A percentile compares a stretch with the other conserved stretches of the same genome.
These are phyloP conservation scores for Colletotrichum sp. DNA, from an alignment of 2,329 filamentous ascomycete species.

Conservation along the genomic window DNA sequence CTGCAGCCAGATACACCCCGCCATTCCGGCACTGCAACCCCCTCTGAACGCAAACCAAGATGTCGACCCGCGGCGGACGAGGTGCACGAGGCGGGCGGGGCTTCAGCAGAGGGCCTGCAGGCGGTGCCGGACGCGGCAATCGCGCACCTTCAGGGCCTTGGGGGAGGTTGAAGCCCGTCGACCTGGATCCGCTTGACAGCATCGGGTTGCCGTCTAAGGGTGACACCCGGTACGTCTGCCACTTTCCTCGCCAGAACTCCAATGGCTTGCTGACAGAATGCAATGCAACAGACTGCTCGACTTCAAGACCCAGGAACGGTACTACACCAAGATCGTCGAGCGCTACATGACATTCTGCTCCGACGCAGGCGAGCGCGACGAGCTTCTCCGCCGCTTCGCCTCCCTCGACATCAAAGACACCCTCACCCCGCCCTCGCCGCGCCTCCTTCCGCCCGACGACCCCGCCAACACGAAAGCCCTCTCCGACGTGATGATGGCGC, in stretches of 20 bases:
- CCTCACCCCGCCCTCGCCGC: constrained; percentile 6
- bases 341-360: constrained; percentile 91
- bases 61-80: constrained; percentile 15
- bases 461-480: constrained; percentile 65
- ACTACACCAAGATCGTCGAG: constrained; percentile 86
- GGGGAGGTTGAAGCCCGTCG: constrained; percentile 75
- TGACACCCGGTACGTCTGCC: constrained; percentile 71
- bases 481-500: constrained; percentile 77
- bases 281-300: constrained; percentile 65
- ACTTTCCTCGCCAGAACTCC: too few species aligned
- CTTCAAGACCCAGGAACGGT: constrained; percentile 79
- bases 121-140: constrained; percentile 26
- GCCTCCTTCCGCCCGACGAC: constrained; percentile 19
- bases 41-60: not conserved
- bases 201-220: constrained; percentile 92
- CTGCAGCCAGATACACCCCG: not conserved
- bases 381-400: constrained; percentile 77
- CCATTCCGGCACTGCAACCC: not conserved
- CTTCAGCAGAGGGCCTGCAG: not conserved
- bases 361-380: constrained; percentile 70
- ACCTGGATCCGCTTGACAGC: constrained; percentile 77
- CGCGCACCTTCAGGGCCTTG: constrained; percentile 59
- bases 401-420: constrained; percentile 55
- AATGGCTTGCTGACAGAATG: too few species aligned
- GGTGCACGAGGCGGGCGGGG: not conserved